Base-by-base conservation (phyloP, 495 filamentous ascomycete species). In the Lophiostoma macrostomum region DNA sequence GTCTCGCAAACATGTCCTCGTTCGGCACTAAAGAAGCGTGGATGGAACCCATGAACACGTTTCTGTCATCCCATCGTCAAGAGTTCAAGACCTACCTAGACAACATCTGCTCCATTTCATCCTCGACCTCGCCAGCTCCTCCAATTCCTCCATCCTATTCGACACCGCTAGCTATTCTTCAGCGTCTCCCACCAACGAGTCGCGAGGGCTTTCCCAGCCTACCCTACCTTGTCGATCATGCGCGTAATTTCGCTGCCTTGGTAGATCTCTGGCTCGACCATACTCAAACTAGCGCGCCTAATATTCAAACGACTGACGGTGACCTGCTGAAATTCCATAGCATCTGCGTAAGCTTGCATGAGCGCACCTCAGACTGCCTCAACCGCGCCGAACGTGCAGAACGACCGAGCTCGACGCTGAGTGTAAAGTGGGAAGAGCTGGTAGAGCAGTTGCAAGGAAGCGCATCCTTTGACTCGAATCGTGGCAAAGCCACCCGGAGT, bases 31-130 rank as follows among this genome's bases (percentile, higher is more conserved):
- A 97, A 67, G 93, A 97, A 68, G 80, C 84, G 3, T 99, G 91
- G 90, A 99, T 99, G 93, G 94, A 95, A 69, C 89, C 88, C 4
- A 97, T 97, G 94, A 99, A 96, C 64, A 78, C 76, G 10, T 88
- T 89, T 59, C 73, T 89, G 48, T 60, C 63, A 8, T 68, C 74
- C n/a, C 75, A 86, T 50, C 71, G 82, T 7, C 80, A 84, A 47
- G 81, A 86, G 19, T 88, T 97, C 71, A 94, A 90, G 66, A 76
- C 83, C 22, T 96, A 91, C 61, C 82, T 97, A 53, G 91, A 97
- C 63, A 74, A 76, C 20, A 83, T 96, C 36, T 96, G 91, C 69
- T 78, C 80, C 24, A 87, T 99, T 41, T 82, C 90, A 1, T 78
- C 63, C 28, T 77, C 76, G 24, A 76, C 80, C 20, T 72, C 80